Evolutionary conservation across 495 filamentous ascomycete species (phyloP), one percentile per base, ranked within the genome.

Genomic region (Oidiodendron maius): DNA sequence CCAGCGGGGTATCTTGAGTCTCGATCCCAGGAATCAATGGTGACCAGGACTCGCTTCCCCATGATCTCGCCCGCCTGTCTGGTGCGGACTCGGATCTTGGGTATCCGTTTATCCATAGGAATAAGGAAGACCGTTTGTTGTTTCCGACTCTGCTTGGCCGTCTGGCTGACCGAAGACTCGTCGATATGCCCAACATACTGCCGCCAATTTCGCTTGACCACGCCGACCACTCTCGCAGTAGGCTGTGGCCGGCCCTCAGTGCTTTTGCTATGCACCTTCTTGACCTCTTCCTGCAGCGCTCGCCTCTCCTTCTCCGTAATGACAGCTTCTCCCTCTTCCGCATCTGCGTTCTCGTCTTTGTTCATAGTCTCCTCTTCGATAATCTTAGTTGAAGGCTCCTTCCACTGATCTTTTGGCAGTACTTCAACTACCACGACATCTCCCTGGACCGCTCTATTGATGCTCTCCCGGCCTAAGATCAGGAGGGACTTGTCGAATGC

Each of bases 111-210:
- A 65, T 97, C 90, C 94, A 98, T 97, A 2, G 94, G 90, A 26
- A 96, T 77, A 3, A 98, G 72, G 61, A 98, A 97, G 10, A 98
- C 87, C 20, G 75, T 91, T 62, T 97, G 89, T 57, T 95, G 91
- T 48, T 82, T 82, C 22, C 90, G 74, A 28, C 87, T 84, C 47
- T 89, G 79, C 34, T 77, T 83, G 4, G 70, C 72, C 16, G 80
- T 76, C 15, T 84, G 75, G 44, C 83, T 79, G 30, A 88, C 84
- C 12, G 94, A 95, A 12, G 81, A 86, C 15, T 84, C 79, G 60
- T 98, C 93, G 46, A 98, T 77, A 64, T 95, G 89, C 11, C 93
- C 93, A 28, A 98, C 93, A 57, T 97, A 96, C 62, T 97, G 94
- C 25, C 93, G 77, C 93, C 93, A 98, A 61, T 96, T 96, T 28